Evolutionary conservation across 176 grass and related monocot genomes (phyloP).

Genomic region (Rhipidocladum racemiflorum): DNA sequence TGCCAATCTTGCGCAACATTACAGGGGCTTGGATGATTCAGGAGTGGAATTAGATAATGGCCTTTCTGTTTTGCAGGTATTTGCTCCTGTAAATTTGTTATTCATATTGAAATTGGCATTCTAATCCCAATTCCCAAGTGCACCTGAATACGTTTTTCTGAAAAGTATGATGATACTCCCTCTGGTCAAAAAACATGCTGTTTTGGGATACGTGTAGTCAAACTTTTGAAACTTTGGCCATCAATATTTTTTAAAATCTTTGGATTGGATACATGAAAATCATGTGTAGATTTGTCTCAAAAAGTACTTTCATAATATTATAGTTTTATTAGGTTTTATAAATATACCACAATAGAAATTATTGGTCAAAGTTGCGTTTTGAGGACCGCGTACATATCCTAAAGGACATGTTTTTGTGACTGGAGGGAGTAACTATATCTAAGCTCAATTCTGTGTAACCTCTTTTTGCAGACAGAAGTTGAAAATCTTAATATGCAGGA

Average conservation of each 20-base stretch:
- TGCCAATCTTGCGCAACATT: constrained; percentile 18
- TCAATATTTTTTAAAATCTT: no score
- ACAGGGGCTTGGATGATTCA: constrained; percentile 82
- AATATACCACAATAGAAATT: no score
- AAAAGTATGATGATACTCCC: neutral
- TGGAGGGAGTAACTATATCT: neutral
- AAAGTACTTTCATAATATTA: no score
- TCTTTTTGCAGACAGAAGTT: constrained; percentile 68
- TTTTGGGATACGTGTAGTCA: no score
- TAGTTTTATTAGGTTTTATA: no score
- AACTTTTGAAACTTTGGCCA: no score
- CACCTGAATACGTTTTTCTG: neutral
- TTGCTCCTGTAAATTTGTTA: constrained; percentile 8
- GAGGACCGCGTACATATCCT: no score
- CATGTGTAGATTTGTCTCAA: no score
- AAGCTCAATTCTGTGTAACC: constrained; percentile 20
- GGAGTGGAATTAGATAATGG: constrained; percentile 66
- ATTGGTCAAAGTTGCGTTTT: no score
- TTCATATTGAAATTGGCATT: constrained; percentile 29
- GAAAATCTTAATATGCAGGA: constrained; percentile 80
- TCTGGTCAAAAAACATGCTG: no score
- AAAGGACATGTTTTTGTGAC: no score
- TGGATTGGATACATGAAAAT: no score
- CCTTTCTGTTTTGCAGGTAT: constrained; percentile 75
- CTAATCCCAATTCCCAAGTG: constrained; percentile 8